Evolutionary conservation across 2,329 filamentous ascomycete genomes (phyloP), one percentile per base, ranked within the genome.

Genomic region (Trichoderma sp.): DNA sequence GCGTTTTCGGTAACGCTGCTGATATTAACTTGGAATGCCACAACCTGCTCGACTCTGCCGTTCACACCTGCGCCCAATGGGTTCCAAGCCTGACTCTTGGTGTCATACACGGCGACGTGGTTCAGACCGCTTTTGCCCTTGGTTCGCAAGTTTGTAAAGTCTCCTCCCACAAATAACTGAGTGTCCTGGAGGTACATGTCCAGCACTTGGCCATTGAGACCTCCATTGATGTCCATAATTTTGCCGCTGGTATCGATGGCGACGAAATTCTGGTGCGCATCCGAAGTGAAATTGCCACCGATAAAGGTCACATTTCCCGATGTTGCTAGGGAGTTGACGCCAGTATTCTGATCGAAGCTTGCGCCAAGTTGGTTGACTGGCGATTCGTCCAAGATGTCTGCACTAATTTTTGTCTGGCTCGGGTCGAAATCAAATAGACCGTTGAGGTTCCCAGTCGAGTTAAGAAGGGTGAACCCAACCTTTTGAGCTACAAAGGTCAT

Each of bases 361-460:
- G 87, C 88, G 21, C 93, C 93, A 43, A 95, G 91, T 74, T 87
- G 85, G 79, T 96, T 91, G 76, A 97, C 89, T 19, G 89, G 85
- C 1, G 94, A 97, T 31, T 86, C 85, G 16, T 88, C 84, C 69
- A 96, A 89, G 72, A 92, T 82, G 29, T 83, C 86, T 0, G 85
- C 84, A 72, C 88, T 84, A 40, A 92, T 82, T 0, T 84, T 83
- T 5, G 75, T 73, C 55, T 79, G 72, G 5, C 77, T 74, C 0
- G 94, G 92, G 74, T 96, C 87, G 77, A 92, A 97, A 75, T 98
- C 96, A 77, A 92, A 98, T 1, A 99, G 82, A 10, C 94, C 94
- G 76, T 97, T 97, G 65, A 99, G 83, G 3, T 92, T 92, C 62
- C 91, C 92, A 58, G 90, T 92, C 3, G 91, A 91, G 72, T 89